Evolutionary conservation across 2,329 filamentous ascomycete genomes (phyloP), one percentile per base, ranked within the genome.

Genomic region (Ophiostoma sp.): DNA sequence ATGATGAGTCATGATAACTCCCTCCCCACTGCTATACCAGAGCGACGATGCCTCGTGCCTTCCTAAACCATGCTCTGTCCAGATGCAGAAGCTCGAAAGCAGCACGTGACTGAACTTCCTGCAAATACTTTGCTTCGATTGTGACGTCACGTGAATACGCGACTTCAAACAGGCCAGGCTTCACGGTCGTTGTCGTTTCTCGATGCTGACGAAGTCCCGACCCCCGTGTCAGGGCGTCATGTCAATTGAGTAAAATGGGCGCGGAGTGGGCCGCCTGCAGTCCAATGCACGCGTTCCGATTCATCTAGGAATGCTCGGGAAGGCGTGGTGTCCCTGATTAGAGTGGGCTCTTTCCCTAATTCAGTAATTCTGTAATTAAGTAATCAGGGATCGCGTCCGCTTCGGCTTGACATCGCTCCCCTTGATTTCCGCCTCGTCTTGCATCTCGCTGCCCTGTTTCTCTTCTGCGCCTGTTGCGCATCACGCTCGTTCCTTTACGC

Each of bases 261-360:
- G 49, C 49, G 18, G 49, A 55, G 49, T 55, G 49, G 49, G 49
- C n/a, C 49, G 27, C 27, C 18, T 11, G 49, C 12, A 55, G 49
- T 55, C n/a, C 49, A 55, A 55, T 55, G 49, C 49, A 52, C 49
- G 49, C 49, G 49, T 55, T 55, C 49, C 47, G 47, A 52, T 52
- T 55, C 3, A 55, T 9, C 49, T 27, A 36, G 49, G 49, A 55
- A 55, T 55, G 49, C 49, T 55, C 18, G 58, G 58, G 36, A 62
- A 62, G 58, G 36, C 27, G 49, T 36, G 49, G 49, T 55, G 49
- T 58, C 52, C 52, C 27, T 60, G 55, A 7, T 8, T 44, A 12
- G 9, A n/a, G 12, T 18, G 18, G 63, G 42, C 12, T 44, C 63
- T 18, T 45, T 44, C n/a, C 42, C 41, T 16, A 64, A 64, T 47